phyloP scores from a whole-genome alignment of 768 basidiomycete genomes.

The Saitozyma podzolica region DNA sequence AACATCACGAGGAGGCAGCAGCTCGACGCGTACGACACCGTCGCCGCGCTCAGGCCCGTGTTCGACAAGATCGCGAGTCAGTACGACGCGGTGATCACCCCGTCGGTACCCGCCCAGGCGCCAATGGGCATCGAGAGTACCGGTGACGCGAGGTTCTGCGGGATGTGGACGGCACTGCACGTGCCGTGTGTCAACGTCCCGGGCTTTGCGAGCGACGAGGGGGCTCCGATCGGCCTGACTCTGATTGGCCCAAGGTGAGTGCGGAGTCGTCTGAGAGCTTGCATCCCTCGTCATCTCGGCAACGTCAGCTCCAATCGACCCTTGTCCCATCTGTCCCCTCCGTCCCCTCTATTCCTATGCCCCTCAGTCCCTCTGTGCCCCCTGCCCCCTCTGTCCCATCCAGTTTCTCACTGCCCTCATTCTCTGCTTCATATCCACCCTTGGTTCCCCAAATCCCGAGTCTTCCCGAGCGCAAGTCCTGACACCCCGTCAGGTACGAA shows the following conservation, averaged over 20 bases:
- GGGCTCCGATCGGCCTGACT: conserved; percentile 47
- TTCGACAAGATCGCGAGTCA: conserved; percentile 42
- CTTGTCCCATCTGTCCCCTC: too few relatives aligned
- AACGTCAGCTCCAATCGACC: too few relatives aligned
- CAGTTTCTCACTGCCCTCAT: too few relatives aligned
- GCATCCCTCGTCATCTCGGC: too few relatives aligned
- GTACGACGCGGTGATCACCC: conserved; percentile 46
- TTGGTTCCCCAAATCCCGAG: too few relatives aligned
- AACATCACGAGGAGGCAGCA: conserved; percentile 22
- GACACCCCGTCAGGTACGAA: conserved; percentile 26
- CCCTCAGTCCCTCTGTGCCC: too few relatives aligned
- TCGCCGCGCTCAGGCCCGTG: conserved; percentile 36
- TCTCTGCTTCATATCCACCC: too few relatives aligned
- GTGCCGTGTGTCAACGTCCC: conserved; percentile 42
- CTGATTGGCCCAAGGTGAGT: conserved; percentile 42
- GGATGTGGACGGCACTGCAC: conserved; percentile 49
- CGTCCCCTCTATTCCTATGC: too few relatives aligned
- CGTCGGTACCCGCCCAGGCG: conserved; percentile 42
- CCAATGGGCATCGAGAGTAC: conserved; percentile 24
- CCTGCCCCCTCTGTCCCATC: too few relatives aligned
- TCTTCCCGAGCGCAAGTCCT: neutral
- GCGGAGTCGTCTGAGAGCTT: neutral
- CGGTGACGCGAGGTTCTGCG: conserved; percentile 31
- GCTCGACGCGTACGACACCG: conserved; percentile 39
- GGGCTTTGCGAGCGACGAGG: conserved; percentile 42